phyloP scores from a whole-genome alignment of 495 filamentous ascomycete species.

The Pseudoneurospora amorphoporcata region DNA sequence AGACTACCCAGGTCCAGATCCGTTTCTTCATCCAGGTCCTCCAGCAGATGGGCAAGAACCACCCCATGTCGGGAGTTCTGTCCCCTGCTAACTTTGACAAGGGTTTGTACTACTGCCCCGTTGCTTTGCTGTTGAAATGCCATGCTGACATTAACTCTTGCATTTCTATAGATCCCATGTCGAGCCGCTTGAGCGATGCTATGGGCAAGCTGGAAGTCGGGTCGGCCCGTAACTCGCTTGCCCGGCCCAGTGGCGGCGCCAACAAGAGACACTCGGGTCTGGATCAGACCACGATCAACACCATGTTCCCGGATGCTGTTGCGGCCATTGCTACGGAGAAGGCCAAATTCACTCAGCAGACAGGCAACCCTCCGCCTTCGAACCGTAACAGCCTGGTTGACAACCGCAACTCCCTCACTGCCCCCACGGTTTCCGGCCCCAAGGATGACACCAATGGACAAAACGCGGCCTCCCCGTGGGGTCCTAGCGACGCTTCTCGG shows the following conservation, averaged over 20 bases:
- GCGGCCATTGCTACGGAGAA: constrained; percentile 96
- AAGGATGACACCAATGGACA: constrained; percentile 44
- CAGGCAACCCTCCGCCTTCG: constrained; percentile 78
- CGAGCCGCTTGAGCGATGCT: constrained; percentile 90
- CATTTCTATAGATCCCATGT: constrained; percentile 73
- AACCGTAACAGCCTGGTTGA: constrained; percentile 90
- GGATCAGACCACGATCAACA: constrained; percentile 88
- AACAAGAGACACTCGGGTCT: constrained; percentile 89
- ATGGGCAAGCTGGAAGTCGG: constrained; percentile 90
- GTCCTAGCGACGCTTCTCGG: constrained; percentile 48
- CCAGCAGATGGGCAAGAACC: constrained; percentile 96
- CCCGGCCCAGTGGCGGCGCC: constrained; percentile 53
- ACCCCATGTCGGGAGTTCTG: constrained; percentile 92
- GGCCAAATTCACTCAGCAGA: constrained; percentile 91
- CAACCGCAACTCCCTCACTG: constrained; percentile 65
- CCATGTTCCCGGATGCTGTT: constrained; percentile 97
- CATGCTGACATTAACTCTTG: neutral
- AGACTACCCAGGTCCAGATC: constrained; percentile 97
- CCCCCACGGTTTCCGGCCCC: constrained; percentile 62
- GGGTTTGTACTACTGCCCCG: constrained; percentile 48
- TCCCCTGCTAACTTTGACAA: constrained; percentile 97
- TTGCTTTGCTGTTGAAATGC: neutral
- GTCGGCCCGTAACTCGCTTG: constrained; percentile 75
- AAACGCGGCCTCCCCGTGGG: constrained; percentile 72
- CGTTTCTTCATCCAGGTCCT: constrained; percentile 98